phyloP scores from a whole-genome alignment of 1,284 basidiomycete genomes.

The Trametes versicolor region DNA sequence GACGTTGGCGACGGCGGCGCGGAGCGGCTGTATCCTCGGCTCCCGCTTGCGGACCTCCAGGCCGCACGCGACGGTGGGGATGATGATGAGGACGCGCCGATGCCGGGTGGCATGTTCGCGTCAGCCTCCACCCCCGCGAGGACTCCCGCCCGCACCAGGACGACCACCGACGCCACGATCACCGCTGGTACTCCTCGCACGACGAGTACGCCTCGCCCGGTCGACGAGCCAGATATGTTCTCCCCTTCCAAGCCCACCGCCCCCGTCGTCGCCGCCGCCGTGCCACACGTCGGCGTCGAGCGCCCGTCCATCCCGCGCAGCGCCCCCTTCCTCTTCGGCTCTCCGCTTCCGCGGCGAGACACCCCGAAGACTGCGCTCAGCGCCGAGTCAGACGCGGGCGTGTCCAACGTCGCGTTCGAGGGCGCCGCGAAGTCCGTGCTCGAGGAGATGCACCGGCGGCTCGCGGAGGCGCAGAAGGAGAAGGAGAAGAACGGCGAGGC shows the following conservation, averaged over 20 bases:
- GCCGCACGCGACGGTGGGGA: conserved; percentile 4
- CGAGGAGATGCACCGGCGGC: conserved; percentile 80
- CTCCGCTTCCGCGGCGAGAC: conserved; percentile 67
- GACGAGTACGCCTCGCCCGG: conserved; percentile 42
- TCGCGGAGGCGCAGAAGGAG: conserved; percentile 48
- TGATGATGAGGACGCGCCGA: conserved; percentile 29
- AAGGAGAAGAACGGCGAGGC: conserved; percentile 17
- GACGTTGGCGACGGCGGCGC: conserved; percentile 9
- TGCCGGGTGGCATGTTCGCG: conserved; percentile 47
- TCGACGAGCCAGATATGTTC: conserved; percentile 49
- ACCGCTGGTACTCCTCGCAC: conserved; percentile 31
- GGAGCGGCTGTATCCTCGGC: conserved; percentile 49
- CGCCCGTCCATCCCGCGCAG: conserved; percentile 41
- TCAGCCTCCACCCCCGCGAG: conserved; percentile 31
- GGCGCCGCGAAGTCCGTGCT: conserved; percentile 70
- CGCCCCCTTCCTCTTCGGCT: conserved; percentile 76
- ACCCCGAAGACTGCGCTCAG: conserved; percentile 8
- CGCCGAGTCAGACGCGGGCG: conserved; percentile 27
- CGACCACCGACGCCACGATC: conserved; percentile 11
- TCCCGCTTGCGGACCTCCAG: conserved; percentile 56
- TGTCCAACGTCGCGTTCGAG: conserved; percentile 70
- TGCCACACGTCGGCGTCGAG: background rate
- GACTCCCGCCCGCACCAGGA: conserved; percentile 18
- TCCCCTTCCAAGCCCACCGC: conserved; percentile 43
- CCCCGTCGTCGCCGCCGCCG: background rate